Percentiles rank a stretch among this genome's conserved stretches.
Conservation (phyloP, 768 basidiomycete species). For the Cyclocybe cylindracea region DNA sequence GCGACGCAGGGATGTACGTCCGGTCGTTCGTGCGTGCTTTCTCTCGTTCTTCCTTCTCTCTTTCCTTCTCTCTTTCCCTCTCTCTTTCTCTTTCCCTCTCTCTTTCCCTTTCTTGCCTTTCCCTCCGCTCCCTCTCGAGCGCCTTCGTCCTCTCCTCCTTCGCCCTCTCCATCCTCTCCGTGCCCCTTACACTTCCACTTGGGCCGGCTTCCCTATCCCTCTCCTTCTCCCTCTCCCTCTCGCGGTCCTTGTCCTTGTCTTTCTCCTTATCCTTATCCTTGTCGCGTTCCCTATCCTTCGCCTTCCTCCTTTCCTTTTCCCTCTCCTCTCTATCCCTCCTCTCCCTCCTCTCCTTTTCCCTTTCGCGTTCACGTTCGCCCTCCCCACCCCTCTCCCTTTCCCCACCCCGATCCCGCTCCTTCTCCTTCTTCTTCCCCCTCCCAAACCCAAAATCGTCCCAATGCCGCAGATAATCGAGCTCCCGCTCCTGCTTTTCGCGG, state of each 20-base stretch:
- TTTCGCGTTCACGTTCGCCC: background rate
- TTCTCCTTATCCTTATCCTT: conserved; percentile 10
- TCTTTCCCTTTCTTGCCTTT: conserved; percentile 31
- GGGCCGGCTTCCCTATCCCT: conserved; percentile 7
- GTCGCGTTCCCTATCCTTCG: conserved; percentile 9
- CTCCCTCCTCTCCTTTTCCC: conserved; percentile 3
- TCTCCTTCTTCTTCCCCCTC: conserved; percentile 7
- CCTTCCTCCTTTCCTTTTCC: conserved; percentile 5
- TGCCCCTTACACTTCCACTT: background rate
- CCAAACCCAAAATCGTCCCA: conserved; percentile 21
- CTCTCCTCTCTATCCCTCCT: conserved; percentile 4
- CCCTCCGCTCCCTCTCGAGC: conserved; percentile 11
- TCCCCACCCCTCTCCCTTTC: conserved; percentile 14
- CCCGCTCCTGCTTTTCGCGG: conserved; percentile 6
- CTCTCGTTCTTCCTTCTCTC: no score
- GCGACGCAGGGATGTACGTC: no score
- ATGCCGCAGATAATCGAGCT: conserved; percentile 14
- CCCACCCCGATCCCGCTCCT: conserved; percentile 12
- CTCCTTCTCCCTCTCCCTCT: conserved; percentile 3
- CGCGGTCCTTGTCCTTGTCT: no score
- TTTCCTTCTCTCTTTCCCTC: no score
- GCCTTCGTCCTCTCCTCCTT: conserved; percentile 5
- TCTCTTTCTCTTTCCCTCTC: no score
- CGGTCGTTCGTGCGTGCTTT: no score
- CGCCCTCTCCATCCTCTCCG: background rate